Evolutionary conservation across 148 eudicot genomes (phyloP), one percentile per base, ranked within the genome.

Genomic region (Fagopyrum tataricum): DNA sequence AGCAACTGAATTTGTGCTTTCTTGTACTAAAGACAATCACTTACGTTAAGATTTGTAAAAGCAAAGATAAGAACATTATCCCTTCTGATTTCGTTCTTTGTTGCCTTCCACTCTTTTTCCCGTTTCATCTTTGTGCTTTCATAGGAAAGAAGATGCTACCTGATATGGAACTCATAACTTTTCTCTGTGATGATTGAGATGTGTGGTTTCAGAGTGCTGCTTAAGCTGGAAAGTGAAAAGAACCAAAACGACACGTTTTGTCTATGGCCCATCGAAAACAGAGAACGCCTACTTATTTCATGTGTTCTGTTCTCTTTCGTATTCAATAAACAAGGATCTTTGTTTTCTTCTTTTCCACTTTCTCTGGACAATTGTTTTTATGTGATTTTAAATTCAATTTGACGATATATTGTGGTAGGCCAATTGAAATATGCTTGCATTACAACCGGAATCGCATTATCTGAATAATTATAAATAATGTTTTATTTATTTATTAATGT

Each of bases 51-150:
- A 5, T 64, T 18, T 64, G 69, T 64, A 64, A 64, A 31, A 64
- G 69, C 69, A 37, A 5, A 37, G 69, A 64, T 43, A 64, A 64
- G 69, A 64, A 64, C 69, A 64, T 31, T 31, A 64, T 64, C 42
- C 44, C 39, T 64, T 37, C 18, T 7, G 2, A 10, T 46, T 13
- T 64, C 44, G 14, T 64, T 62, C 68, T 62, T 24, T 62, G 12
- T 13, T 6, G 4, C 10, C 26, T 59, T 24, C 66, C 66, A 59
- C 66, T 51, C 20, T 59, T 59, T 59, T 59, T 64, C 18, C 39
- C 39, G 44, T 17, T 31, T 64, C 43, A 12, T 61, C 0, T 59
- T 24, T 59, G 15, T 23, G 13, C 39, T 59, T 26, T 59, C 40
- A 59, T 24, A 59, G 67, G 40, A 26, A 59, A 59, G 7, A 26